A percentile compares a stretch with the other conserved stretches of the same genome.
Evolutionary conservation across 1,284 basidiomycete genomes (phyloP).

Genomic region (Malassezia yamatoensis): DNA sequence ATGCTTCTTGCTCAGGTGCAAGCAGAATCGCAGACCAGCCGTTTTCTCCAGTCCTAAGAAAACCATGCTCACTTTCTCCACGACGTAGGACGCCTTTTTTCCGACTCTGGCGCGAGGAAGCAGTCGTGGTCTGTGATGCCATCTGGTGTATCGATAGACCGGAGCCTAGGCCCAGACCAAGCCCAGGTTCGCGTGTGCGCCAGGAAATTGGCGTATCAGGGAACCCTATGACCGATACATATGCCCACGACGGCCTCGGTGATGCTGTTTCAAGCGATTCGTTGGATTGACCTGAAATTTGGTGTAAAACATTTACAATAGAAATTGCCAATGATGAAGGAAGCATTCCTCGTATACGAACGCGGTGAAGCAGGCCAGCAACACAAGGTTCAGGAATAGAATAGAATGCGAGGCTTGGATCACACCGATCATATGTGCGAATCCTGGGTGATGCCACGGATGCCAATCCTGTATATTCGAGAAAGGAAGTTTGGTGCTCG

Average conservation of each 20-base stretch:
- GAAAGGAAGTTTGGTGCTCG: neutral
- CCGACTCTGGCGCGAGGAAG: slow-evolving; percentile 3
- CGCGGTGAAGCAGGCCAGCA: neutral
- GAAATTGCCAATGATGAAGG: neutral
- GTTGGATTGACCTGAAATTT: too few relatives aligned
- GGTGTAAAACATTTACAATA: too few relatives aligned
- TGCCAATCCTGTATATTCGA: slow-evolving; percentile 11
- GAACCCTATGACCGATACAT: slow-evolving; percentile 22
- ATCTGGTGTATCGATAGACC: neutral
- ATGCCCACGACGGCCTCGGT: slow-evolving; percentile 12
- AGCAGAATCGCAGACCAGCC: slow-evolving; percentile 10
- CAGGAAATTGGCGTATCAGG: slow-evolving; percentile 30
- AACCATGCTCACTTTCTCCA: slow-evolving; percentile 16
- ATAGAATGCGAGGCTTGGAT: slow-evolving; percentile 7
- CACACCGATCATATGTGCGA: slow-evolving; percentile 8
- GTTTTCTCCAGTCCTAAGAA: slow-evolving; percentile 15
- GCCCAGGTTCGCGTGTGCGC: slow-evolving; percentile 18
- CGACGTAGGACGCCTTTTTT: slow-evolving; percentile 11
- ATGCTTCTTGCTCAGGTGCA: neutral
- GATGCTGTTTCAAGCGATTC: too few relatives aligned
- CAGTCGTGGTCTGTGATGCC: neutral
- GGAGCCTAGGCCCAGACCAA: slow-evolving; percentile 6
- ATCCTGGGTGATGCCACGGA: slow-evolving; percentile 5
- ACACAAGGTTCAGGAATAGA: neutral
- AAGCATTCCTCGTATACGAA: slow-evolving; percentile 1